Conservation (phyloP, 208 protist genomes). For the Angomonas deanei region DNA sequence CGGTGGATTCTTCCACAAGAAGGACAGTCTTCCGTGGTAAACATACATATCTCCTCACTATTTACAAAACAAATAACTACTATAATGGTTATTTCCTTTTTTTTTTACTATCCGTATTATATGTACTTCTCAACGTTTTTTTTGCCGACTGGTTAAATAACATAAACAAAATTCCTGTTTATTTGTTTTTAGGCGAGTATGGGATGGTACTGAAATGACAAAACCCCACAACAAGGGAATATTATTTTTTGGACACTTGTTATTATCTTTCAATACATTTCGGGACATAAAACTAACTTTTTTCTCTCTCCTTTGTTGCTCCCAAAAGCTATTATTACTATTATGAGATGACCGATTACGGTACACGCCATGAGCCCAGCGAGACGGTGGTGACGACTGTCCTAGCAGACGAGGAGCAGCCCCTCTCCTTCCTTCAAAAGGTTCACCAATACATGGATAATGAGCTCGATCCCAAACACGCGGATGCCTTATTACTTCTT, state of each 20-base stretch:
- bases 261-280: too few relatives aligned
- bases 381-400: too few relatives aligned
- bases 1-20: slow-evolving; percentile 74
- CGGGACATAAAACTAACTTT: too few relatives aligned
- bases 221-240: too few relatives aligned
- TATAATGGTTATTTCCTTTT: background rate
- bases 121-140: too few relatives aligned
- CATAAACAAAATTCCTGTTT: too few relatives aligned
- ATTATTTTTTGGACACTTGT: too few relatives aligned
- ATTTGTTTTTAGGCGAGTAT: too few relatives aligned
- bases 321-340: background rate
- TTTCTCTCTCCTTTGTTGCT: background rate
- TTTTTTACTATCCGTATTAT: background rate
- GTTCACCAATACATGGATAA: background rate
- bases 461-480: slow-evolving; percentile 5
- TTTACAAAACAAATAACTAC: background rate
- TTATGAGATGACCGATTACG: too few relatives aligned
- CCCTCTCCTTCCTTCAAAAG: background rate
- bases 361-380: too few relatives aligned
- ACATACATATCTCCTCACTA: background rate
- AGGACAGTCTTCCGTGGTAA: slow-evolving; percentile 64
- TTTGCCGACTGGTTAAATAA: too few relatives aligned
- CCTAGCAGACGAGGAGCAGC: background rate
- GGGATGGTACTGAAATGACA: too few relatives aligned
- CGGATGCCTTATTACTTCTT: slow-evolving; percentile 10